Conservation (phyloP, 2,329 filamentous ascomycete genomes). For the Hirsutella thompsonii region DNA sequence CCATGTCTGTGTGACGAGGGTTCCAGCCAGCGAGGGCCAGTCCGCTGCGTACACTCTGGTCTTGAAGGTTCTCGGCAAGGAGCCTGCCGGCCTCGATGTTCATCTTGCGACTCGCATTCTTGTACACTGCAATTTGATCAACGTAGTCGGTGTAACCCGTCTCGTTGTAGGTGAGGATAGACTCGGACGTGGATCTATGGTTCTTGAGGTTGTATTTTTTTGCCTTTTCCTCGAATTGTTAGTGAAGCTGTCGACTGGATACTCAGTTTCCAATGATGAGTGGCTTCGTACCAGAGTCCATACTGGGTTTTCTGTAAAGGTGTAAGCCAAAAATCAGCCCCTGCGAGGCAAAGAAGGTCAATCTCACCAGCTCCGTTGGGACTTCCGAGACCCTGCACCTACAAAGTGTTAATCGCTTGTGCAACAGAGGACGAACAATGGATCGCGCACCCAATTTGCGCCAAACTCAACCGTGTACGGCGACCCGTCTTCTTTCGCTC, state of each 20-base stretch:
- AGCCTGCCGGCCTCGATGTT: slow-evolving; percentile 42
- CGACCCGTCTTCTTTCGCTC: slow-evolving; percentile 31
- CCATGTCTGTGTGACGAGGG: slow-evolving; percentile 37
- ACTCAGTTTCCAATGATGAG: background rate
- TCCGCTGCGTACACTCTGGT: slow-evolving; percentile 45
- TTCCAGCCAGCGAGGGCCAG: slow-evolving; percentile 50
- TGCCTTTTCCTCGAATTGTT: slow-evolving; percentile 14
- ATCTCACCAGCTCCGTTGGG: slow-evolving; percentile 13
- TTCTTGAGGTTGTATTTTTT: slow-evolving; percentile 46
- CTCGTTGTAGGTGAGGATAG: slow-evolving; percentile 47
- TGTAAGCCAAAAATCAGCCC: too few species aligned
- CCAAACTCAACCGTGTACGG: slow-evolving; percentile 50
- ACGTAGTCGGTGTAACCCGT: slow-evolving; percentile 38
- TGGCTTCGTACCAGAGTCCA: slow-evolving; percentile 33
- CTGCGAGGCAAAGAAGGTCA: too few species aligned
- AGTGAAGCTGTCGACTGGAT: too few species aligned
- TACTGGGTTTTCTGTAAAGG: slow-evolving; percentile 49
- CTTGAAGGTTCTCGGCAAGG: slow-evolving; percentile 46
- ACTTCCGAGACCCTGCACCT: slow-evolving; percentile 11
- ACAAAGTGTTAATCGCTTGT: slow-evolving; percentile 7
- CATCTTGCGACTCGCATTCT: slow-evolving; percentile 28
- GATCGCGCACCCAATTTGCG: slow-evolving; percentile 44
- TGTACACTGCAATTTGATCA: slow-evolving; percentile 35
- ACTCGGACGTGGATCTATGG: slow-evolving; percentile 43
- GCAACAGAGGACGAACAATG: background rate